These are phyloP conservation scores for Emmonsiellopsis sp. DNA, from an alignment of 2,329 filamentous ascomycete genomes.

Conservation along the genomic window DNA sequence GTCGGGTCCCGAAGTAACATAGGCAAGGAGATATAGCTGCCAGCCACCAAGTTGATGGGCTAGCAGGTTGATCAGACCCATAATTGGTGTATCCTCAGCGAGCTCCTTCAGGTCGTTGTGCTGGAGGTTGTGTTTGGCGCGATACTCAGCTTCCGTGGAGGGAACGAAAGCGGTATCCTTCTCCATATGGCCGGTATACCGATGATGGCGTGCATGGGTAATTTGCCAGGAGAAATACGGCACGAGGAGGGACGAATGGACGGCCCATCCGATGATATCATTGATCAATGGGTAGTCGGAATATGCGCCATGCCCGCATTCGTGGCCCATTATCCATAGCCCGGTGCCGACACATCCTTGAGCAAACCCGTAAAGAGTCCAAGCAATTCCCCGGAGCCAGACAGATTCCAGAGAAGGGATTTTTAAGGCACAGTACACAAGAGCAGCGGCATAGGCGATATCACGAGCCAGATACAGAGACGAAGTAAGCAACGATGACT, in stretches of 20 bases:
- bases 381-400: conserved; percentile 39
- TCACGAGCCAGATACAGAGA: conserved; percentile 50
- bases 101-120: conserved; percentile 42
- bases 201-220: conserved; percentile 60
- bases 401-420: conserved; percentile 43
- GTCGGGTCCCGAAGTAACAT: conserved; percentile 42
- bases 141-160: conserved; percentile 27
- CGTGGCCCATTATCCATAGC: conserved; percentile 62
- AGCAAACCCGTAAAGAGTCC: conserved; percentile 51
- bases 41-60: conserved; percentile 56
- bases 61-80: conserved; percentile 45
- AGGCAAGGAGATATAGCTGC: conserved; percentile 55
- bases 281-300: conserved; percentile 49
- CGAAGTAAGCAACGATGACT: conserved; percentile 44
- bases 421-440: conserved; percentile 45
- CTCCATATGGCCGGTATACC: conserved; percentile 57
- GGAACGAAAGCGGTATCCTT: conserved; percentile 60
- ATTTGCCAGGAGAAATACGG: conserved; percentile 68
- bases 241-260: conserved; percentile 58
- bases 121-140: conserved; percentile 34
- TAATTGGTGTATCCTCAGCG: conserved; percentile 52
- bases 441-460: conserved; percentile 38
- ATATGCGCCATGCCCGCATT: conserved; percentile 62
- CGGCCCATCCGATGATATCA: conserved; percentile 51
- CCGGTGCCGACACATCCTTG: conserved; percentile 60